phyloP scores from a whole-genome alignment of 805 yeast species.

The Hanseniaspora jakobsenii region DNA sequence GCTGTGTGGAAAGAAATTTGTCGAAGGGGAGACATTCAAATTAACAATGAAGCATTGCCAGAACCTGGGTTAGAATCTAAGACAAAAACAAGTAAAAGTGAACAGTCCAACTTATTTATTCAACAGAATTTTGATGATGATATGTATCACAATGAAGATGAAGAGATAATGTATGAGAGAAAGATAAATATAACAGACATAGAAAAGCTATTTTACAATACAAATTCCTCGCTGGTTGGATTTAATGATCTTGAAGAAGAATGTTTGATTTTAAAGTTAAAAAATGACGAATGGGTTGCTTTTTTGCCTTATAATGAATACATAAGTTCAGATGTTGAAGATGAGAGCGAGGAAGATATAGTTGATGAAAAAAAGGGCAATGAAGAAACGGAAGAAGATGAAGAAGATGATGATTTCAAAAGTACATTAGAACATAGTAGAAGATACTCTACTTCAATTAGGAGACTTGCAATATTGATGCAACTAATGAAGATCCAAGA shows the following conservation, averaged over 20 bases:
- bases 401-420: not conserved
- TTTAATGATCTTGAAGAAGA: constrained; percentile 4
- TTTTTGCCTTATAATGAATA: not conserved
- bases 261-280: constrained; percentile 5
- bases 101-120: constrained; percentile 28
- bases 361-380: not conserved
- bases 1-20: constrained; percentile 59
- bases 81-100: constrained; percentile 21
- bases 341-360: constrained; percentile 1
- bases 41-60: too few species aligned
- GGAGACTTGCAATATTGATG: not conserved
- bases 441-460: not conserved
- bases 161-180: constrained; percentile 29
- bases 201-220: constrained; percentile 10
- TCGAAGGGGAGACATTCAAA: constrained; percentile 40
- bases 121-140: constrained; percentile 56
- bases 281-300: constrained; percentile 4
- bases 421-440: not conserved
- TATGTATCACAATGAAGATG: constrained; percentile 52
- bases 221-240: constrained; percentile 4
- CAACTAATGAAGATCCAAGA: constrained; percentile 5
- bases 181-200: not conserved
- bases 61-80: too few species aligned
- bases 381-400: not conserved
- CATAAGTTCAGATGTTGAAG: not conserved